phyloP scores from a whole-genome alignment of 495 filamentous ascomycete genomes.

The Bacidia rubella region DNA sequence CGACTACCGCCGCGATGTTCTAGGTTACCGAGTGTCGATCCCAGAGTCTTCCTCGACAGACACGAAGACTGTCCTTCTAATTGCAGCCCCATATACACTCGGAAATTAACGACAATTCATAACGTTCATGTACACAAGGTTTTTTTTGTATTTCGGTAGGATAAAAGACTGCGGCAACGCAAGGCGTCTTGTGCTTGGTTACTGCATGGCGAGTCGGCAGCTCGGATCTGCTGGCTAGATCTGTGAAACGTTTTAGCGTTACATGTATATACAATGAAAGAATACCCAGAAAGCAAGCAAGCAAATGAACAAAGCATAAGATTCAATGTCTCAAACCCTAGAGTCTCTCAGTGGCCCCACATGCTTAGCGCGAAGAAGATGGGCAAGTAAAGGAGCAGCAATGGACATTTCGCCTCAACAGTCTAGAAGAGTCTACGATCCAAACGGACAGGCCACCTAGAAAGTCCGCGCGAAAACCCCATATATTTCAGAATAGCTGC shows the following conservation, averaged over 20 bases:
- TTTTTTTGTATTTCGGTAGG: neutral
- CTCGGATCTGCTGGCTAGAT: conserved; percentile 5
- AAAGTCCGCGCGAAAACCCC: too few relatives aligned
- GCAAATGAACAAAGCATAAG: too few relatives aligned
- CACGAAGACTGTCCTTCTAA: neutral
- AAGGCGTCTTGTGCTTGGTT: neutral
- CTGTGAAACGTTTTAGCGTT: neutral
- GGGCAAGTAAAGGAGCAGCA: too few relatives aligned
- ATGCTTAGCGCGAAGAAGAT: too few relatives aligned
- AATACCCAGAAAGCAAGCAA: too few relatives aligned
- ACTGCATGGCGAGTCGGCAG: neutral
- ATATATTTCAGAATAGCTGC: too few relatives aligned
- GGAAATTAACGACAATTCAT: neutral
- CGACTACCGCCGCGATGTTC: conserved; percentile 12
- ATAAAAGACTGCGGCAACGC: conserved; percentile 3
- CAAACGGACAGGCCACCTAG: too few relatives aligned
- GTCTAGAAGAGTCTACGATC: too few relatives aligned
- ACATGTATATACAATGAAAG: neutral
- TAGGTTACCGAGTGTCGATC: neutral
- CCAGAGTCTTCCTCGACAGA: neutral
- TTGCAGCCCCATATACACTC: neutral
- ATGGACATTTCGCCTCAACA: too few relatives aligned
- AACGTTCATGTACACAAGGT: conserved; percentile 1
- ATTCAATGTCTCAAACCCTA: too few relatives aligned
- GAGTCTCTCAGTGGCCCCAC: too few relatives aligned